phyloP scores from a whole-genome alignment of 1,284 basidiomycete genomes.

The Austroboletus novae-zelandiae region DNA sequence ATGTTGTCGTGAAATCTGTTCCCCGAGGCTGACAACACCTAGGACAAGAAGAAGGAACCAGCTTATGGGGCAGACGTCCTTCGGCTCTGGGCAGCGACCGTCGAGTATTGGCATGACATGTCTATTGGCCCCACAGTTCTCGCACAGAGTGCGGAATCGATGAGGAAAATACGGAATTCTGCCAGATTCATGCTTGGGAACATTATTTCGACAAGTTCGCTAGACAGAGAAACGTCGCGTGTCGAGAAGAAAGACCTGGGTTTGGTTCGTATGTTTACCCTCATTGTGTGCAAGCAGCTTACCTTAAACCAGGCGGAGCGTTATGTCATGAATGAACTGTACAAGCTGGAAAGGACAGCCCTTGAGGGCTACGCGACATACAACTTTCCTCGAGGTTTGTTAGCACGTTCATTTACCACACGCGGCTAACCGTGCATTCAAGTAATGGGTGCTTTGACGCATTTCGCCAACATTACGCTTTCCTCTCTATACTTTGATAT shows the following conservation, averaged over 20 bases:
- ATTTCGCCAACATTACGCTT: conserved; percentile 69
- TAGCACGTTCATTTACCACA: background rate
- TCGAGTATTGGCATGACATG: conserved; percentile 89
- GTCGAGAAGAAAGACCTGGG: conserved; percentile 52
- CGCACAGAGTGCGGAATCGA: conserved; percentile 71
- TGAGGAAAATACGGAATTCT: conserved; percentile 88
- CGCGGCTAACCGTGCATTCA: conserved; percentile 8
- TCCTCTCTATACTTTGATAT: conserved; percentile 92
- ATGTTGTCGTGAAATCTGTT: background rate
- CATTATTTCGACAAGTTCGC: conserved; percentile 43
- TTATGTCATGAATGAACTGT: conserved; percentile 85
- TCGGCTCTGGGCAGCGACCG: conserved; percentile 89
- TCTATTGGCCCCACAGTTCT: conserved; percentile 82
- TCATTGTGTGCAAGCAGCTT: background rate
- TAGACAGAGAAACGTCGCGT: conserved; percentile 17
- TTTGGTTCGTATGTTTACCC: conserved; percentile 48
- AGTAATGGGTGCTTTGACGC: conserved; percentile 61
- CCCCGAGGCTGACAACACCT: conserved; percentile 5
- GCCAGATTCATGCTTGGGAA: conserved; percentile 91
- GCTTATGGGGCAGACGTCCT: conserved; percentile 87
- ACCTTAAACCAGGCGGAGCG: conserved; percentile 61
- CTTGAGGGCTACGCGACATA: conserved; percentile 70
- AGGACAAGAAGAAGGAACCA: conserved; percentile 71
- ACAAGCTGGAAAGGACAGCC: conserved; percentile 66
- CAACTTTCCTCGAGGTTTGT: conserved; percentile 81